A percentile compares a stretch with the other conserved stretches of the same genome.
phyloP scores from a whole-genome alignment of 768 basidiomycete species.

The Pleurotus sapidus region DNA sequence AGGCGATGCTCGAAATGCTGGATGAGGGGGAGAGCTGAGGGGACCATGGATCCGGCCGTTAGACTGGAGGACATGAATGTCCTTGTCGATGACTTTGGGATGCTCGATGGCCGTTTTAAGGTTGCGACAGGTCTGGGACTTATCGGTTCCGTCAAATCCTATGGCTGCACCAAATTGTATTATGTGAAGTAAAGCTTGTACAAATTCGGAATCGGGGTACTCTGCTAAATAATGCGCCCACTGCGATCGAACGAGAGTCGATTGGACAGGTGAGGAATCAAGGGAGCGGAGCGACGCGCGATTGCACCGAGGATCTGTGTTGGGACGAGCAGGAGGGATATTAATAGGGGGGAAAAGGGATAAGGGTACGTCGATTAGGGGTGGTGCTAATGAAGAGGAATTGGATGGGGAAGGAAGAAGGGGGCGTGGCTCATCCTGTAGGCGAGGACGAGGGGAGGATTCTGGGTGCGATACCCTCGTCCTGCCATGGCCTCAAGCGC shows the following conservation, averaged over 20 bases:
- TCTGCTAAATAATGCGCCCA: slow-evolving; percentile 22
- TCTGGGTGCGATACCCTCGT: background rate
- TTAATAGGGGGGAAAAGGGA: slow-evolving; percentile 5
- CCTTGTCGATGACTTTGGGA: too few species aligned
- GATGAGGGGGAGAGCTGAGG: too few species aligned
- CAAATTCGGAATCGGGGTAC: slow-evolving; percentile 25
- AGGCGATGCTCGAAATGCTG: too few species aligned
- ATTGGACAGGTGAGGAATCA: slow-evolving; percentile 1
- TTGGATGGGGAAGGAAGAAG: background rate
- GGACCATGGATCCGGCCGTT: too few species aligned
- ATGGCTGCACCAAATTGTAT: slow-evolving; percentile 23
- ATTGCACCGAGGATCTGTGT: slow-evolving; percentile 14
- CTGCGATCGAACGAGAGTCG: background rate
- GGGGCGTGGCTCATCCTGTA: background rate
- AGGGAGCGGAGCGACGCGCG: background rate
- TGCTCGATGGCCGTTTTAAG: too few species aligned
- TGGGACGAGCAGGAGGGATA: slow-evolving; percentile 11
- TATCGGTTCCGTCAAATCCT: slow-evolving; percentile 18
- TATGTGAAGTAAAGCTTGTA: slow-evolving; percentile 20
- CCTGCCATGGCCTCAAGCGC: background rate
- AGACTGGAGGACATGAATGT: too few species aligned
- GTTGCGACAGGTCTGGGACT: background rate
- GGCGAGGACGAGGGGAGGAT: background rate
- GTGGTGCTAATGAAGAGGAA: too few species aligned
- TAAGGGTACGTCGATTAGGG: slow-evolving; percentile 2